Evolutionary conservation across 371 early-diverging fungal genomes (phyloP).

Genomic region (Lichtheimia corymbifera): DNA sequence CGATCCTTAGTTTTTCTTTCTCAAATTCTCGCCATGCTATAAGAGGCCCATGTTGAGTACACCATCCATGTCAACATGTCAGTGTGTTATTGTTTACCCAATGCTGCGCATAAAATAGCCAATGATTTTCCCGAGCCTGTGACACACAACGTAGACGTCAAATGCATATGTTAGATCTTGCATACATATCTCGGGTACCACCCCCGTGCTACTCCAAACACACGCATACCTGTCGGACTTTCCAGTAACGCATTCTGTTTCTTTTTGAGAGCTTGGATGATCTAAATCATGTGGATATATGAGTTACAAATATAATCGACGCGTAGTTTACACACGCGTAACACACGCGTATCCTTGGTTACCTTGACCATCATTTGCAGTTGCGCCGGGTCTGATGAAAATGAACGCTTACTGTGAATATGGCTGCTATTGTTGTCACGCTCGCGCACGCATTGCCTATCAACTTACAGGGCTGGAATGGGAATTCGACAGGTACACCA

Average conservation of each 20-base stretch:
- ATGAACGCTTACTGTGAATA: too few relatives aligned
- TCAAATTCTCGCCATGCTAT: conserved; percentile 32
- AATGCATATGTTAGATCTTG: too few relatives aligned
- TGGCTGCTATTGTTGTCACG: too few relatives aligned
- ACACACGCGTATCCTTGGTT: background rate
- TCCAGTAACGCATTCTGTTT: conserved; percentile 57
- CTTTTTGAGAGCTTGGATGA: conserved; percentile 49
- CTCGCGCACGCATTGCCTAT: background rate
- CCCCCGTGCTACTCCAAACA: background rate
- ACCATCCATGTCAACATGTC: too few relatives aligned
- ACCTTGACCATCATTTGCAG: conserved; percentile 63
- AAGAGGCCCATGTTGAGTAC: background rate
- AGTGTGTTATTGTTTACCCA: conserved; percentile 10
- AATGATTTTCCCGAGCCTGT: conserved; percentile 64
- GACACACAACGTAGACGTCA: too few relatives aligned
- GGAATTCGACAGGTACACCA: conserved; percentile 51
- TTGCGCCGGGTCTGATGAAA: conserved; percentile 51
- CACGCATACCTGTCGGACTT: conserved; percentile 61
- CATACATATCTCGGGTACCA: too few relatives aligned
- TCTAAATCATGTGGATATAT: conserved; percentile 27
- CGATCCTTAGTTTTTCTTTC: conserved; percentile 9
- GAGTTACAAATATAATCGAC: background rate
- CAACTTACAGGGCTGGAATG: conserved; percentile 54
- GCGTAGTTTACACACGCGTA: background rate
- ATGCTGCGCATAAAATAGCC: conserved; percentile 52